Conservation (phyloP, 768 basidiomycete genomes). For the Psilocybe cyanescens region DNA sequence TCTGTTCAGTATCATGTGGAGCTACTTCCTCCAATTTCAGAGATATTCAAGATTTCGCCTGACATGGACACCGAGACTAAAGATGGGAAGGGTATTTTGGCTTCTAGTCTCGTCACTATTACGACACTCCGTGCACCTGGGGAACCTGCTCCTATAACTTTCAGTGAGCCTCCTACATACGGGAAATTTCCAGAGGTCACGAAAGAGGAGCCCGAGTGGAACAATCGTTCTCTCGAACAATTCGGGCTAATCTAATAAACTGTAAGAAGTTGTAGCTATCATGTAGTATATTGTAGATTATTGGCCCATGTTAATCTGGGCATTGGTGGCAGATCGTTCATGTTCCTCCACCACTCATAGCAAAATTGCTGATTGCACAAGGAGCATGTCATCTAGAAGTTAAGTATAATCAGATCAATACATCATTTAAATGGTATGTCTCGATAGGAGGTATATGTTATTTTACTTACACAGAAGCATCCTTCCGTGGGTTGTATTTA, state of each 20-base stretch:
- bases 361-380: too few relatives aligned
- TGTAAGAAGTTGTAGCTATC: too few relatives aligned
- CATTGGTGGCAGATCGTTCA: too few relatives aligned
- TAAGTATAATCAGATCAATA: too few relatives aligned
- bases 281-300: too few relatives aligned
- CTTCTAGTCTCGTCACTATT: neutral
- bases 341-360: too few relatives aligned
- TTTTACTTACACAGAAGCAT: neutral
- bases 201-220: neutral
- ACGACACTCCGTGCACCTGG: neutral
- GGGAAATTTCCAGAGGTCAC: neutral
- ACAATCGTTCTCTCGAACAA: neutral
- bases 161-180: neutral
- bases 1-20: constrained; percentile 9
- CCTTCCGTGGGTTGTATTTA: neutral
- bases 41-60: constrained; percentile 1
- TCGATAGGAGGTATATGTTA: too few relatives aligned
- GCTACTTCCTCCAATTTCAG: constrained; percentile 2
- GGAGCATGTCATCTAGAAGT: too few relatives aligned
- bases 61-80: neutral
- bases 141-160: neutral
- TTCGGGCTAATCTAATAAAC: neutral
- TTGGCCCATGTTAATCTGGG: too few relatives aligned
- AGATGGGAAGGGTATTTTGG: neutral
- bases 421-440: too few relatives aligned